Conservation (phyloP, 352 stramenopile species). For the Pilasporangium apinafurcum region DNA sequence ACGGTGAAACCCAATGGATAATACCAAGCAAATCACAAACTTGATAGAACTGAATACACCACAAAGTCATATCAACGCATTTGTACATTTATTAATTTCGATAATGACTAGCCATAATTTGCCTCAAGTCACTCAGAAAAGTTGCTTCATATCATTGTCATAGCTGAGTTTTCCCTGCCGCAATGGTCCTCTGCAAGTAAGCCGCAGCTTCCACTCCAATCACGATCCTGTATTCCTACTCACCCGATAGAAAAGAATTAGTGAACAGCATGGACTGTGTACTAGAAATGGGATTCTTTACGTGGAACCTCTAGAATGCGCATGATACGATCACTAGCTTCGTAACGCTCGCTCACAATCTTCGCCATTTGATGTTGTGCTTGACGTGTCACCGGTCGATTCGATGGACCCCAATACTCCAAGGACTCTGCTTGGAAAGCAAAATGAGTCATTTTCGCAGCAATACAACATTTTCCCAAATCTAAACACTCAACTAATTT, state of each 20-base stretch:
- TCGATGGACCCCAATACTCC: conserved; percentile 11
- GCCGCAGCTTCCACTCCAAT: conserved; percentile 22
- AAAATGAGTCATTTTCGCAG: no score
- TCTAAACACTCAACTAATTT: conserved; percentile 43
- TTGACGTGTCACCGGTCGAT: conserved; percentile 21
- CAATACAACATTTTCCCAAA: no score
- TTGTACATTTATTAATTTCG: no score
- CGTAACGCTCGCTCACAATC: conserved; percentile 53
- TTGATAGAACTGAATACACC: no score
- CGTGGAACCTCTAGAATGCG: conserved; percentile 67
- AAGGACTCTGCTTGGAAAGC: conserved; percentile 4
- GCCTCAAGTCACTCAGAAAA: no score
- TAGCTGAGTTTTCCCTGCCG: conserved; percentile 15
- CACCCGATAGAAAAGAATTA: neutral
- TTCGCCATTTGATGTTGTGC: conserved; percentile 21
- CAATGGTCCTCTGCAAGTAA: conserved; percentile 28
- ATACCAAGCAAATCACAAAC: no score
- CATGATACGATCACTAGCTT: conserved; percentile 69
- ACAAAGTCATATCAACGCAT: no score
- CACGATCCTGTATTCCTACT: conserved; percentile 40
- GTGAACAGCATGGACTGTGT: neutral
- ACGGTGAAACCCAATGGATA: no score
- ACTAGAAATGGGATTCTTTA: neutral
- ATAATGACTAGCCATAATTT: no score
- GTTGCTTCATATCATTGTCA: neutral